Evolutionary conservation across 106 monocot species (phyloP).

Genomic region (Allium fistulosum): DNA sequence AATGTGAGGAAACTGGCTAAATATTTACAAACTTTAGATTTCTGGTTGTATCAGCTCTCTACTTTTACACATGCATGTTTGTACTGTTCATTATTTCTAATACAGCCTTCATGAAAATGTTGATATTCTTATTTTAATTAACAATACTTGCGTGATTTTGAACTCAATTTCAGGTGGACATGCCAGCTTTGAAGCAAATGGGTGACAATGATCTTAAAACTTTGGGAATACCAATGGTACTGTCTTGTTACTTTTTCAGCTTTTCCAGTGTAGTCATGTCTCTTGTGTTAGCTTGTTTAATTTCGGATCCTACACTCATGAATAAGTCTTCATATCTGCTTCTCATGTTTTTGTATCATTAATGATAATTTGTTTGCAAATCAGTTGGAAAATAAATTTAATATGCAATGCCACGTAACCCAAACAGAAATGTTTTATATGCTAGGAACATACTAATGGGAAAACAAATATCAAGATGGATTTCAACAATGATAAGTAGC

Average conservation of each 20-base stretch:
- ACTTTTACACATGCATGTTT: no score
- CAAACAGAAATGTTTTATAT: background rate
- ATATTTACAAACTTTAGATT: no score
- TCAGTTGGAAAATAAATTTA: background rate
- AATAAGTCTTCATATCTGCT: background rate
- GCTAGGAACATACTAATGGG: background rate
- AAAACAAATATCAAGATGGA: background rate
- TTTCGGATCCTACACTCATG: background rate
- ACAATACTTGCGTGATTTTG: background rate
- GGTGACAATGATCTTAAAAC: conserved; percentile 92
- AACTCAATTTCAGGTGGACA: conserved; percentile 66
- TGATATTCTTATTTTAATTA: no score
- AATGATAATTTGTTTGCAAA: background rate
- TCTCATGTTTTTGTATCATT: background rate
- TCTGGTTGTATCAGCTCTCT: no score
- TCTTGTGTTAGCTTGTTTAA: background rate
- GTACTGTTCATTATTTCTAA: no score
- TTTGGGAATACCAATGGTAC: conserved; percentile 98
- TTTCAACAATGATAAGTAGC: background rate
- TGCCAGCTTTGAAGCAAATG: conserved; percentile 92
- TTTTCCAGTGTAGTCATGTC: background rate
- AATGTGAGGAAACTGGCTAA: no score
- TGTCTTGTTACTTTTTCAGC: conserved; percentile 1
- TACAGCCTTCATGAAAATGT: no score
- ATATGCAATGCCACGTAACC: background rate